These are phyloP conservation scores for Cyclostephanos invisitatus DNA, from an alignment of 108 stramenopile species.

Conservation along the genomic window DNA sequence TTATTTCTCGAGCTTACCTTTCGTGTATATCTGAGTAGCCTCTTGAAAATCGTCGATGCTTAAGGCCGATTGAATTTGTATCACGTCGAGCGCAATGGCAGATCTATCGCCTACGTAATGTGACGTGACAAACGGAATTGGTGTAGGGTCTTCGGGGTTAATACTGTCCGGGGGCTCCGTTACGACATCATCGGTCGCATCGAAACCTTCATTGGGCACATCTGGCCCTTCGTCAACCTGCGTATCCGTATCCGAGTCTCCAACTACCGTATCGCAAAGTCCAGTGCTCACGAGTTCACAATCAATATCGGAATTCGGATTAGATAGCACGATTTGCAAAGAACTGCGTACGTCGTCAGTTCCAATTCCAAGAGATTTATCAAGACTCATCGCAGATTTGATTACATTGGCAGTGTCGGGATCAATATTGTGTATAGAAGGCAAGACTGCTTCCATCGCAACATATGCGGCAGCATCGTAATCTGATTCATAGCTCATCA, in stretches of 20 bases:
- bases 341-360: conserved; percentile 20
- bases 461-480: conserved; percentile 41
- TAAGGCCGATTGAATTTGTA: conserved; percentile 63
- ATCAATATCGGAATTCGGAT: conserved; percentile 25
- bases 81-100: conserved; percentile 68
- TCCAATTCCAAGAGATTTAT: neutral
- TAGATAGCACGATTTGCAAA: conserved; percentile 14
- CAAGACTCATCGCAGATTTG: conserved; percentile 26
- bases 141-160: conserved; percentile 50
- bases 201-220: neutral
- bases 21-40: conserved; percentile 59
- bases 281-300: conserved; percentile 24
- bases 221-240: neutral
- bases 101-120: conserved; percentile 78
- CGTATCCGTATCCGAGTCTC: neutral
- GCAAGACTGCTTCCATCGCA: conserved; percentile 33
- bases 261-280: conserved; percentile 7
- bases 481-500: conserved; percentile 6
- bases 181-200: conserved; percentile 6
- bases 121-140: conserved; percentile 66
- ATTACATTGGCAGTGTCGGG: conserved; percentile 10
- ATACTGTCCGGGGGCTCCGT: conserved; percentile 42
- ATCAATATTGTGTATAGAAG: conserved; percentile 29
- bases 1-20: conserved; percentile 39
- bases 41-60: conserved; percentile 40